phyloP scores from a whole-genome alignment of 768 basidiomycete genomes.

The Strobilomyces confusus region DNA sequence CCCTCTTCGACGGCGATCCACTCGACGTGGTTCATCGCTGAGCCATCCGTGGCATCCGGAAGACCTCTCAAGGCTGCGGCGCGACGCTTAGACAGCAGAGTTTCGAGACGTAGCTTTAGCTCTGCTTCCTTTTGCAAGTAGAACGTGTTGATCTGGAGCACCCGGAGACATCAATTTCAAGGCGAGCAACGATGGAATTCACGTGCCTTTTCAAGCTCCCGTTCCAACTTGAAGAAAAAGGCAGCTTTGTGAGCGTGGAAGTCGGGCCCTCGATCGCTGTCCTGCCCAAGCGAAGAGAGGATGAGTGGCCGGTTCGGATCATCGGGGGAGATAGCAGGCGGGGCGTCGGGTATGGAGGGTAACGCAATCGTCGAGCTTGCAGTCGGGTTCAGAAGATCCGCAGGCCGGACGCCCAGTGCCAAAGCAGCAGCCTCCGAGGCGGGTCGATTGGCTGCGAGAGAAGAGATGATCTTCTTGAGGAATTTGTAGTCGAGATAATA shows the following conservation, averaged over 20 bases:
- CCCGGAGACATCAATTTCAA: conserved; percentile 1
- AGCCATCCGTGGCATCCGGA: conserved; percentile 62
- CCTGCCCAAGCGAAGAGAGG: conserved; percentile 57
- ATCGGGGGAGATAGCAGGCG: conserved; percentile 24
- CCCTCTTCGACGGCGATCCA: conserved; percentile 98
- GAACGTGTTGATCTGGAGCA: conserved; percentile 86
- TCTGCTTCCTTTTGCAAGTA: conserved; percentile 98
- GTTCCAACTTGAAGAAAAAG: conserved; percentile 98
- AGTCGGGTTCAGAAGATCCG: conserved; percentile 41
- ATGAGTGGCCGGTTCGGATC: conserved; percentile 53
- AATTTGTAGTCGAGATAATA: conserved; percentile 99
- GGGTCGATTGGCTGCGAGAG: conserved; percentile 83
- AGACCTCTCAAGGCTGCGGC: conserved; percentile 70
- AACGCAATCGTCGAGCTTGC: conserved; percentile 31
- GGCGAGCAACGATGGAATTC: not conserved
- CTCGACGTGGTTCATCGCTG: conserved; percentile 64
- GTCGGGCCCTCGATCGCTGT: conserved; percentile 73
- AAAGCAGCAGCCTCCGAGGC: conserved; percentile 87
- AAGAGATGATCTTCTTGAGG: conserved; percentile 97
- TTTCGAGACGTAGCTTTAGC: conserved; percentile 86
- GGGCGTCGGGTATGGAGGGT: conserved; percentile 14
- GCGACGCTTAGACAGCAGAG: conserved; percentile 89
- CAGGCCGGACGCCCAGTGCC: conserved; percentile 75
- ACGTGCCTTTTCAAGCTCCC: conserved; percentile 92
- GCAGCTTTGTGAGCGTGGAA: conserved; percentile 95